A percentile compares a stretch with the other conserved stretches of the same genome.
Evolutionary conservation across 139 green algal species (phyloP).

Genomic region (Closterium sp.): DNA sequence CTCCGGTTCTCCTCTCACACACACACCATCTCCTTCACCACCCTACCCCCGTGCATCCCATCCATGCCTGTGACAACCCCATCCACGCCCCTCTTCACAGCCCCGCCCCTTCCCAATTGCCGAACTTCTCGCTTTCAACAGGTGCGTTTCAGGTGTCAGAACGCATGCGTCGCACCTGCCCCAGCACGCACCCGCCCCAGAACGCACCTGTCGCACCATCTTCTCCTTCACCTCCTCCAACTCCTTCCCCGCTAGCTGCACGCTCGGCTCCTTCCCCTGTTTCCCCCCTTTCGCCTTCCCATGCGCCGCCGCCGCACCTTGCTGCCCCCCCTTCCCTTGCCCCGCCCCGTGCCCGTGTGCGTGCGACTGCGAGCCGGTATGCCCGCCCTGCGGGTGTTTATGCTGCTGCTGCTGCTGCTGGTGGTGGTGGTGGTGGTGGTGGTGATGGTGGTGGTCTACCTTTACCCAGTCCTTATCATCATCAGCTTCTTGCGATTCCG

Average conservation of each 20-base stretch:
- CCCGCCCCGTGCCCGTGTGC: not conserved
- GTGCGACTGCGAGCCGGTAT: not conserved
- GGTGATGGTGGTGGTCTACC: not conserved
- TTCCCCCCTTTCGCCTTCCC: not conserved
- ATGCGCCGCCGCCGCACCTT: not conserved
- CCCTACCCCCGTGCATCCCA: too few relatives aligned
- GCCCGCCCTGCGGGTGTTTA: not conserved
- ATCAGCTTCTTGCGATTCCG: not conserved
- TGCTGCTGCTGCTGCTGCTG: not conserved
- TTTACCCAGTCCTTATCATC: not conserved
- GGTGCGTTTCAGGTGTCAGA: too few relatives aligned
- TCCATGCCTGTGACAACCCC: too few relatives aligned
- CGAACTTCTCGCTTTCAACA: too few relatives aligned
- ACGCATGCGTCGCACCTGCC: too few relatives aligned
- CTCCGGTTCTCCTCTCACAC: too few relatives aligned
- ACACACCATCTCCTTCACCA: too few relatives aligned
- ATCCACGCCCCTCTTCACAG: too few relatives aligned
- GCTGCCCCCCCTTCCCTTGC: not conserved
- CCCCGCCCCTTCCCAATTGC: too few relatives aligned
- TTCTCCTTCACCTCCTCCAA: not conserved
- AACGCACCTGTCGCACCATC: not conserved
- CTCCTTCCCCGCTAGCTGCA: not conserved
- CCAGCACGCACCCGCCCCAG: not conserved
- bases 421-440: not conserved
- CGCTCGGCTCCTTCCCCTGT: not conserved